These are phyloP conservation scores for Hypoxylon trugodes DNA, from an alignment of 495 filamentous ascomycete genomes.

Conservation along the genomic window DNA sequence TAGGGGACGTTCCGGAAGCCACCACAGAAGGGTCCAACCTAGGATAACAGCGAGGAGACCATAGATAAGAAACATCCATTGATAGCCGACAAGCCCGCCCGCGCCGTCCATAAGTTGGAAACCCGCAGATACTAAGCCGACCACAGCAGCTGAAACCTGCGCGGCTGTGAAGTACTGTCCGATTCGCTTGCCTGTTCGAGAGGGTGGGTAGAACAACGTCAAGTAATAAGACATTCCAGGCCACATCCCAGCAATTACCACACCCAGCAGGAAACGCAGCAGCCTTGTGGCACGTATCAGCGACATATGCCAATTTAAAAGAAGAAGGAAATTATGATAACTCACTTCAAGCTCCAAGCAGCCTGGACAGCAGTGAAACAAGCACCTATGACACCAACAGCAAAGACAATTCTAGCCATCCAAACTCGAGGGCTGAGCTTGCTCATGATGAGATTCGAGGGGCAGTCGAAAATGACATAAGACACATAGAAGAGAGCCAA, in stretches of 20 bases:
- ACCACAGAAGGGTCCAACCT: slow-evolving; percentile 81
- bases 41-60: slow-evolving; percentile 76
- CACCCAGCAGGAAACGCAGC: slow-evolving; percentile 82
- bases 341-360: slow-evolving; percentile 86
- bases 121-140: slow-evolving; percentile 87
- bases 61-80: slow-evolving; percentile 96
- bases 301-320: background rate
- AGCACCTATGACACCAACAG: slow-evolving; percentile 82
- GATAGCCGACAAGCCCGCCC: slow-evolving; percentile 81
- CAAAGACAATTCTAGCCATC: slow-evolving; percentile 92
- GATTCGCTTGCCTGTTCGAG: slow-evolving; percentile 85
- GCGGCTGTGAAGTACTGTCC: slow-evolving; percentile 90
- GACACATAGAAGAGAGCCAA: slow-evolving; percentile 90
- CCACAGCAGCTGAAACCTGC: slow-evolving; percentile 88
- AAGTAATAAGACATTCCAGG: slow-evolving; percentile 95
- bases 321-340: slow-evolving; percentile 13
- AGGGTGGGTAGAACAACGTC: slow-evolving; percentile 90
- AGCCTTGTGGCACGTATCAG: slow-evolving; percentile 56
- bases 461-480: slow-evolving; percentile 89
- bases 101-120: slow-evolving; percentile 90
- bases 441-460: slow-evolving; percentile 91
- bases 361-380: slow-evolving; percentile 83
- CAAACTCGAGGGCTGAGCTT: slow-evolving; percentile 83
- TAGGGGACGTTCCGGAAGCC: slow-evolving; percentile 84
- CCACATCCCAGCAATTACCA: slow-evolving; percentile 94